These are phyloP conservation scores for Neonectria sp. DNA, from an alignment of 2,329 filamentous ascomycete genomes.

Conservation along the genomic window DNA sequence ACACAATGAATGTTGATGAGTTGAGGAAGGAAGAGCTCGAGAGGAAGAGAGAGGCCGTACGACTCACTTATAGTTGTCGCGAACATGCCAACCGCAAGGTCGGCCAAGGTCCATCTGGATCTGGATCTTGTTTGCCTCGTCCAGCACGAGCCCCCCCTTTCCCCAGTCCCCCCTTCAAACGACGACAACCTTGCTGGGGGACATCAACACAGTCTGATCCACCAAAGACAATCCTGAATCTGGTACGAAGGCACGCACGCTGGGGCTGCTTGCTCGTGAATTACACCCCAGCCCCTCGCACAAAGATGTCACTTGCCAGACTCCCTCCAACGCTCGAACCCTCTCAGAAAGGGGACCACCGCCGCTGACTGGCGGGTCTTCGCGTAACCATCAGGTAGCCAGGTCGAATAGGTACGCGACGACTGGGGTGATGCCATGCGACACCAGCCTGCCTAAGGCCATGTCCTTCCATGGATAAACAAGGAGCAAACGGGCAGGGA, in stretches of 20 bases:
- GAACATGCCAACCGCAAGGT: slow-evolving; percentile 23
- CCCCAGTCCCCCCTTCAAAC: slow-evolving; percentile 17
- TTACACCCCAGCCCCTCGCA: slow-evolving; percentile 37
- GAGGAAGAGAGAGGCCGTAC: slow-evolving; percentile 39
- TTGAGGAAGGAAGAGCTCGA: slow-evolving; percentile 22
- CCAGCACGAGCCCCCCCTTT: slow-evolving; percentile 4
- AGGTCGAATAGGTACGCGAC: slow-evolving; percentile 30
- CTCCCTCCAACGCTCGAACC: slow-evolving; percentile 29
- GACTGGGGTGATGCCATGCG: slow-evolving; percentile 36
- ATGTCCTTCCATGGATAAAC: slow-evolving; percentile 20
- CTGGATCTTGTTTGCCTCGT: slow-evolving; percentile 40
- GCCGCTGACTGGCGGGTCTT: slow-evolving; percentile 2
- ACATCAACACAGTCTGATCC: slow-evolving; percentile 28
- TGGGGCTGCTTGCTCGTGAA: slow-evolving; percentile 25
- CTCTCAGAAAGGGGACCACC: slow-evolving; percentile 8
- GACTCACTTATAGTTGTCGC: slow-evolving; percentile 43
- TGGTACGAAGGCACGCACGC: slow-evolving; percentile 13
- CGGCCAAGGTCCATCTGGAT: neutral
- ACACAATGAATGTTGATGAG: slow-evolving; percentile 22
- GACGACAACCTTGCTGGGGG: slow-evolving; percentile 27
- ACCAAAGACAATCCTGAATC: slow-evolving; percentile 34
- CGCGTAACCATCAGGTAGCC: slow-evolving; percentile 26
- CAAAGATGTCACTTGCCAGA: slow-evolving; percentile 43
- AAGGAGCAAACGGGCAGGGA: slow-evolving; percentile 29
- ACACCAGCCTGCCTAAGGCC: slow-evolving; percentile 24